Evolutionary conservation across 306 rosid genomes (phyloP).

Genomic region (Casuarina equisetifolia): DNA sequence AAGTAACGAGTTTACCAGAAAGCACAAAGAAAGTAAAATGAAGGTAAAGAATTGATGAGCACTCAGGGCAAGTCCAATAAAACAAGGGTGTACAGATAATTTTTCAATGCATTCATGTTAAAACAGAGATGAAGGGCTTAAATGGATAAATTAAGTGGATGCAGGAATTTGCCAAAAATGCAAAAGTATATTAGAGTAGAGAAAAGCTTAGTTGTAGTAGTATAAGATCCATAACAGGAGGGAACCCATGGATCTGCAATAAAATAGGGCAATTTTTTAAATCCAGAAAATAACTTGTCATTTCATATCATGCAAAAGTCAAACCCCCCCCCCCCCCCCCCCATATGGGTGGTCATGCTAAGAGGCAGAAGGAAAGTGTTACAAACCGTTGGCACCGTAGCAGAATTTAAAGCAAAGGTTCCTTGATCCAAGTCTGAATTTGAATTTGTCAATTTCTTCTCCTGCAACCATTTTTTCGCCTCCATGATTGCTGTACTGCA

Average conservation of each 20-base stretch:
- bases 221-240: background rate
- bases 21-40: background rate
- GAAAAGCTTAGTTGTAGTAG: background rate
- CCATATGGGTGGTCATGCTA: background rate
- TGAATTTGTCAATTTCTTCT: constrained; percentile 63
- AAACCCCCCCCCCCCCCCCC: background rate
- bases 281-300: background rate
- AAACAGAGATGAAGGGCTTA: background rate
- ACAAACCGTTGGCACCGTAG: constrained; percentile 52
- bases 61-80: background rate
- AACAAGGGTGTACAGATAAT: background rate
- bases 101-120: background rate
- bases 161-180: background rate
- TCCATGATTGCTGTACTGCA: constrained; percentile 73
- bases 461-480: constrained; percentile 84
- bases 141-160: background rate
- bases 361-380: constrained; percentile 25
- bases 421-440: constrained; percentile 54
- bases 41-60: background rate
- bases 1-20: background rate
- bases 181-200: background rate
- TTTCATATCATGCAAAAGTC: background rate
- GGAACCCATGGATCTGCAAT: background rate
- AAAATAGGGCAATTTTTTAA: background rate
- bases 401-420: constrained; percentile 41